Evolutionary conservation across 1,284 basidiomycete genomes (phyloP).

Genomic region (Leccinum ponderosum): DNA sequence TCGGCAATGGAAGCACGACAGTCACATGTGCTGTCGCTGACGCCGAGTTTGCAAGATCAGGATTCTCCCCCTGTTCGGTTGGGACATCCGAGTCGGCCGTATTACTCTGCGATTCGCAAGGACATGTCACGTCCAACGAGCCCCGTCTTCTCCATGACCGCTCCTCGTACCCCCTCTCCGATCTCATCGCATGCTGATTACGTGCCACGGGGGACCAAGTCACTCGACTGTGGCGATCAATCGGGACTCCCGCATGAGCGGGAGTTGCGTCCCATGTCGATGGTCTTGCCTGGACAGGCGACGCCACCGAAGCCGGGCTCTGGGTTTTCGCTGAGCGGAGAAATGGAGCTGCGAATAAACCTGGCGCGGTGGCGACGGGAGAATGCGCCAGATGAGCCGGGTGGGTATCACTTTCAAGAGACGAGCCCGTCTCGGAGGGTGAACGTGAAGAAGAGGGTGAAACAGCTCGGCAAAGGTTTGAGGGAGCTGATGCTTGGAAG

Average conservation of each 20-base stretch:
- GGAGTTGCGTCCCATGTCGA: constrained; percentile 35
- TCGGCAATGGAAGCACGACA: constrained; percentile 19
- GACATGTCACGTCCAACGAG: constrained; percentile 48
- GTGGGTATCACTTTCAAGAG: constrained; percentile 33
- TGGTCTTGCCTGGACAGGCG: constrained; percentile 27
- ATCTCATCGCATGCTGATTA: constrained; percentile 29
- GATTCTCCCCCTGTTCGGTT: constrained; percentile 40
- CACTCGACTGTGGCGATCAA: constrained; percentile 34
- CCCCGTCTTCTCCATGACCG: constrained; percentile 26
- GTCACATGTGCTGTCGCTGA: constrained; percentile 20
- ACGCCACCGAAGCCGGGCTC: constrained; percentile 19
- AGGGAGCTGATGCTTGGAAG: constrained; percentile 40
- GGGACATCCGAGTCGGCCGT: constrained; percentile 56
- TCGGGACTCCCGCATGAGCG: constrained; percentile 16
- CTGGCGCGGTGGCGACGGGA: constrained; percentile 45
- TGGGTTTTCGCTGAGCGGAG: constrained; percentile 59
- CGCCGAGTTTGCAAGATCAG: constrained; percentile 19
- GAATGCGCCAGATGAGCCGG: constrained; percentile 26
- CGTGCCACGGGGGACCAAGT: constrained; percentile 29
- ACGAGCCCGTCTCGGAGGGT: constrained; percentile 23
- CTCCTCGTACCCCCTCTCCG: constrained; percentile 27
- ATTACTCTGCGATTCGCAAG: constrained; percentile 63
- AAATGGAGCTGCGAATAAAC: constrained; percentile 57
- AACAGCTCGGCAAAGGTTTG: constrained; percentile 43
- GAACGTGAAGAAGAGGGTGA: constrained; percentile 38